These are phyloP conservation scores for Sporisorium reilianum DNA, from an alignment of 1,284 basidiomycete genomes.

Conservation along the genomic window DNA sequence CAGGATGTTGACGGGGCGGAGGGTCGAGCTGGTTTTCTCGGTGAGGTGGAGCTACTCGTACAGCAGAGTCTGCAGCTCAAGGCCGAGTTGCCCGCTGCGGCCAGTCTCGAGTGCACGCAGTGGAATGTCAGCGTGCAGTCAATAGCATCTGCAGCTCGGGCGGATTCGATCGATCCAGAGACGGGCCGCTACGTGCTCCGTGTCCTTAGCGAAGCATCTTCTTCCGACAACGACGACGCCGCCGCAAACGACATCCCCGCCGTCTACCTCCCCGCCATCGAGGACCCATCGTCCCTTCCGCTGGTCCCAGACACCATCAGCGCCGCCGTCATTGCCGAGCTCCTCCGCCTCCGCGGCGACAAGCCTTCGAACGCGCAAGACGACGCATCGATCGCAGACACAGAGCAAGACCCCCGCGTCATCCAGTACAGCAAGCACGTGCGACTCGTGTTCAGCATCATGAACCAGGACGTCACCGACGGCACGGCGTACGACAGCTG, in stretches of 20 bases:
- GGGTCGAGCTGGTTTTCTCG: constrained; percentile 3
- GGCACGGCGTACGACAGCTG: constrained; percentile 30
- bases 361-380: background rate
- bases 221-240: background rate
- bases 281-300: constrained; percentile 5
- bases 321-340: constrained; percentile 34
- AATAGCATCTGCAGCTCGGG: background rate
- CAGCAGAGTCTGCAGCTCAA: constrained; percentile 37
- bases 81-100: constrained; percentile 8
- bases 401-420: constrained; percentile 47
- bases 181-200: constrained; percentile 18
- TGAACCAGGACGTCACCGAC: constrained; percentile 61
- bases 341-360: constrained; percentile 30
- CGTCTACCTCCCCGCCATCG: constrained; percentile 9
- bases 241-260: constrained; percentile 5
- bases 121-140: constrained; percentile 28
- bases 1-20: background rate
- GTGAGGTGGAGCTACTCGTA: constrained; percentile 29
- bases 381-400: constrained; percentile 4
- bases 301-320: constrained; percentile 39
- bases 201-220: constrained; percentile 1
- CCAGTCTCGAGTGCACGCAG: constrained; percentile 34
- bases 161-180: constrained; percentile 2
- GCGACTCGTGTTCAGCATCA: constrained; percentile 63
- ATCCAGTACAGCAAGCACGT: constrained; percentile 61